These are phyloP conservation scores for Boechera stricta DNA, from an alignment of 345 rosid genomes.

Conservation along the genomic window DNA sequence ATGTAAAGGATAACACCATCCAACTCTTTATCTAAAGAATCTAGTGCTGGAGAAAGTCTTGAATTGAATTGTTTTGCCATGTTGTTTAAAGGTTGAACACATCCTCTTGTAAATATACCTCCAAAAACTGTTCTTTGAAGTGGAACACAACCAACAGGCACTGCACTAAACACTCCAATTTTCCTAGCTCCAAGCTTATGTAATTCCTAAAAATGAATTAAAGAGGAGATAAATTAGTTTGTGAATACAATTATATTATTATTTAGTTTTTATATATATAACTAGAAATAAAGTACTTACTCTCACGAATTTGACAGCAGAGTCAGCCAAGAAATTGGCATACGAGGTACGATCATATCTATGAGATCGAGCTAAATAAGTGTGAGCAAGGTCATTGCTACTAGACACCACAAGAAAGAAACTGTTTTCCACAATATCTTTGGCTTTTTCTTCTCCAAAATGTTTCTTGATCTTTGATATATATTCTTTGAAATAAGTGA, in stretches of 20 bases:
- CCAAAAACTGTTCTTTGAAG: slow-evolving; percentile 37
- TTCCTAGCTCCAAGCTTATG: slow-evolving; percentile 39
- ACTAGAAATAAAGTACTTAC: slow-evolving; percentile 28
- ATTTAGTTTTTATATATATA: neutral
- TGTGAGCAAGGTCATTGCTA: slow-evolving; percentile 64
- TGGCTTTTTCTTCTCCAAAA: slow-evolving; percentile 54
- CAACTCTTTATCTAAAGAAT: slow-evolving; percentile 26
- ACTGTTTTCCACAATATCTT: slow-evolving; percentile 46
- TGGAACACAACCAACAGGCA: slow-evolving; percentile 41
- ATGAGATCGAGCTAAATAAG: slow-evolving; percentile 43
- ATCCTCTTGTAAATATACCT: slow-evolving; percentile 23
- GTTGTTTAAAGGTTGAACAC: slow-evolving; percentile 7
- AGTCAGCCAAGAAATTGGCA: slow-evolving; percentile 47
- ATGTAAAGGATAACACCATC: slow-evolving; percentile 49
- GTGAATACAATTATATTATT: neutral
- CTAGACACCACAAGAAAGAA: slow-evolving; percentile 50
- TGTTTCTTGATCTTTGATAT: slow-evolving; percentile 41
- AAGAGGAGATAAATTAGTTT: neutral
- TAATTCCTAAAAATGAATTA: slow-evolving; percentile 2
- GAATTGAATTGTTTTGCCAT: slow-evolving; percentile 40
- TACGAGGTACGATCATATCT: slow-evolving; percentile 49
- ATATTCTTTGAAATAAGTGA: slow-evolving; percentile 53
- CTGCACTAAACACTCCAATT: slow-evolving; percentile 38
- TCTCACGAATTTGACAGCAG: slow-evolving; percentile 50
- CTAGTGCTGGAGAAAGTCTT: slow-evolving; percentile 32